phyloP scores from a whole-genome alignment of 2,329 filamentous ascomycete genomes.

The Penicillium sp. region DNA sequence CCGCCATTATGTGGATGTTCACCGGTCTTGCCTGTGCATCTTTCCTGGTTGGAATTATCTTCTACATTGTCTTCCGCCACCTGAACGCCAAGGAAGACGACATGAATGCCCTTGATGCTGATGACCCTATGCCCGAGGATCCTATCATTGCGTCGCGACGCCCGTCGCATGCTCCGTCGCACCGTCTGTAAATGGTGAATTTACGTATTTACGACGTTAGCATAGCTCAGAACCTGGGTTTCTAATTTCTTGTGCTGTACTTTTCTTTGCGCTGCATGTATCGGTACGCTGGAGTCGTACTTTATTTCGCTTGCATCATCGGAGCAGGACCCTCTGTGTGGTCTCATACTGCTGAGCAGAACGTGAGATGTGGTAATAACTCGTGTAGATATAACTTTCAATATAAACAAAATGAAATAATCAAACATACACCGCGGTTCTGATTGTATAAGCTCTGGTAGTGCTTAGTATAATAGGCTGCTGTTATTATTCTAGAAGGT shows the following conservation, averaged over 20 bases:
- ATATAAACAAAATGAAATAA: neutral
- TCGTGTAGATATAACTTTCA: slow-evolving; percentile 7
- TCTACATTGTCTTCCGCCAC: slow-evolving; percentile 51
- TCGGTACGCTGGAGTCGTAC: slow-evolving; percentile 1
- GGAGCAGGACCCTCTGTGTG: slow-evolving; percentile 13
- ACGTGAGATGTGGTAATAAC: slow-evolving; percentile 20
- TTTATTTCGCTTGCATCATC: slow-evolving; percentile 3
- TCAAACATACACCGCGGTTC: neutral
- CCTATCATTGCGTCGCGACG: slow-evolving; percentile 14
- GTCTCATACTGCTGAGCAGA: slow-evolving; percentile 20
- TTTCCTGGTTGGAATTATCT: slow-evolving; percentile 49
- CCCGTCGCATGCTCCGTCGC: slow-evolving; percentile 14
- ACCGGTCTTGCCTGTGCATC: slow-evolving; percentile 53
- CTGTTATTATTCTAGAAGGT: neutral
- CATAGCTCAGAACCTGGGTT: no score
- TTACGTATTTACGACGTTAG: no score
- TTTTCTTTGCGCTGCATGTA: neutral
- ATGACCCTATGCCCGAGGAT: slow-evolving; percentile 27
- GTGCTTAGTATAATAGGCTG: no score
- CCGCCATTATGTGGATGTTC: slow-evolving; percentile 65
- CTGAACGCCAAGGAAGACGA: slow-evolving; percentile 50
- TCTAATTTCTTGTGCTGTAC: neutral
- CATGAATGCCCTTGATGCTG: slow-evolving; percentile 49
- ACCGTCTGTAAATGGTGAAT: neutral
- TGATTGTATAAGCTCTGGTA: no score